These are phyloP conservation scores for Colletotrichum godetiae DNA, from an alignment of 2,329 filamentous ascomycete species.

Conservation along the genomic window DNA sequence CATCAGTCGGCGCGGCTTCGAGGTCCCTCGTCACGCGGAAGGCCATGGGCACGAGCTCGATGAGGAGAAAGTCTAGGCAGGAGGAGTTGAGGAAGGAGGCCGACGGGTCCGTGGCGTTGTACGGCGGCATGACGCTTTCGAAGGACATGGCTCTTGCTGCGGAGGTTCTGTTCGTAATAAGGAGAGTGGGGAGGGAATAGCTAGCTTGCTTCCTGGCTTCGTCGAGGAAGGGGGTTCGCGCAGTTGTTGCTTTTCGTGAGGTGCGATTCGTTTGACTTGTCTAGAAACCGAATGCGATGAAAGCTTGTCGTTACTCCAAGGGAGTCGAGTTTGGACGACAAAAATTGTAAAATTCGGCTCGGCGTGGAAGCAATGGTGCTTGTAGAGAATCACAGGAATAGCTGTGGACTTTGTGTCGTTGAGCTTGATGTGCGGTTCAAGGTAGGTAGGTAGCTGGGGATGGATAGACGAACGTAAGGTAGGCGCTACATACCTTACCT, in stretches of 20 bases:
- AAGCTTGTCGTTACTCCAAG: not conserved
- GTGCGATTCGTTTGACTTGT: not conserved
- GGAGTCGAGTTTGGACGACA: not conserved
- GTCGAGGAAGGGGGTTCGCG: not conserved
- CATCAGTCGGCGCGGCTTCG: constrained; percentile 58
- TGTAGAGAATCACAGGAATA: not conserved
- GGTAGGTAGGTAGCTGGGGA: not conserved
- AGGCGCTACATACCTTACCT: not conserved
- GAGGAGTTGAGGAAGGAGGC: constrained; percentile 84
- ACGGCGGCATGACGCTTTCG: constrained; percentile 75
- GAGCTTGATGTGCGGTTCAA: not conserved
- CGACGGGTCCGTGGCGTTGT: constrained; percentile 78
- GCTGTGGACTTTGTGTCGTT: not conserved
- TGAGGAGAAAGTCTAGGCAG: constrained; percentile 92
- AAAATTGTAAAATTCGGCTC: not conserved
- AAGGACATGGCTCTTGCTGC: constrained; percentile 71
- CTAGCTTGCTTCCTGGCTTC: not conserved
- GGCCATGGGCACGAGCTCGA: constrained; percentile 95
- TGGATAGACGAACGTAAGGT: not conserved
- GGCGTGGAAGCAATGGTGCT: not conserved
- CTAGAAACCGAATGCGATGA: not conserved
- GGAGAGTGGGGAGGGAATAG: not conserved
- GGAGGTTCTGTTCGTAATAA: not conserved
- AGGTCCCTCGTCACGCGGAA: constrained; percentile 85
- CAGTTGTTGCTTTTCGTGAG: not conserved